Base-by-base conservation (phyloP, 2,329 filamentous ascomycete species). In the Diaporthe sp. region DNA sequence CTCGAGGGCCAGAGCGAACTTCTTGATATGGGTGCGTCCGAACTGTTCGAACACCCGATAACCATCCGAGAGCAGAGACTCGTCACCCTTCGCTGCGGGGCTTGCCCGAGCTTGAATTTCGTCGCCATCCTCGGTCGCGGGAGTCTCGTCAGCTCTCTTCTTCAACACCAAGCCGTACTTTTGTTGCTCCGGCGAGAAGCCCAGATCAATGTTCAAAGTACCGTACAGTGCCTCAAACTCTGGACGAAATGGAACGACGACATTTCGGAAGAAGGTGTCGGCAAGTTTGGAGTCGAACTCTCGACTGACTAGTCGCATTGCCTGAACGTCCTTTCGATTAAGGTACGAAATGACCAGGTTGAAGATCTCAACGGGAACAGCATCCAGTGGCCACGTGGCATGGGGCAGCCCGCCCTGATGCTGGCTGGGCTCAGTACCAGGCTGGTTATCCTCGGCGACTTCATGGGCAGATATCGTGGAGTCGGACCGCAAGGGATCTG, bases 1-100 rank as follows among this genome's bases (percentile, higher is more conserved):
- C 79, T 94, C 92, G 76, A 94, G 91, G 34, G 91, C 91, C 80
- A 95, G 89, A 7, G 91, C 93, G 79, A 93, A 94, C 72, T 88
- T 88, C 39, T 85, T 84, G 74, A 94, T 92, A 73, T 91, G 88
- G 42, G 85, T 84, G 20, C 51, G 73, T 15, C 90, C 91, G 81
- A 93, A 92, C 22, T 88, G 87, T 78, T 90, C 83, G 78, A 93
- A 92, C 44, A 93, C 88, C 76, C 89, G 86, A 80, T 92, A 88
- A 47, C 91, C 91, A 74, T 88, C 87, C 78, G 82, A 82, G 37
- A 86, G 82, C 49, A 85, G 79, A 37, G 25, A 82, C 68, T 72
- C 67, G 20, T 71, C 82, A 75, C 84, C 84, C 42, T 28, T 55
- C 1, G 22, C 39, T 15, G 22, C 12, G n/a, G 53, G 12, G 37